Evolutionary conservation across 139 green algal species (phyloP).

Genomic region (Auxenochlorella pyrenoidosa): DNA sequence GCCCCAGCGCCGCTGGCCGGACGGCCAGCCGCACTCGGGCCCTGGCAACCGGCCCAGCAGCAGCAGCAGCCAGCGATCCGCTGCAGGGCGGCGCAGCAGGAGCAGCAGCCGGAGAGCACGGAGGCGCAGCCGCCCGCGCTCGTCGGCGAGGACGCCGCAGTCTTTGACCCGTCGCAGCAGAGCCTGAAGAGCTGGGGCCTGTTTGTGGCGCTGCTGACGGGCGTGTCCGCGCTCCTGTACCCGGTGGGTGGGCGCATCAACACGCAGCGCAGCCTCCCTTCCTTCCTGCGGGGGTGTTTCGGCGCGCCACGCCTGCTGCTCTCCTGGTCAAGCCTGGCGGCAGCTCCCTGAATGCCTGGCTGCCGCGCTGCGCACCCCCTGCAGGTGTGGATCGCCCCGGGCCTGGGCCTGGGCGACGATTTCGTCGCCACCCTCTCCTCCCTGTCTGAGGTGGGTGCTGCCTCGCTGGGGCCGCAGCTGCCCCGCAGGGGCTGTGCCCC

Average conservation of each 20-base stretch:
- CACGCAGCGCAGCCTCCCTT: too few relatives aligned
- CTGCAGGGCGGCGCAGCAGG: conserved; percentile 3
- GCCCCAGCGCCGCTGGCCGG: neutral
- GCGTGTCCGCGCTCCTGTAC: conserved; percentile 86
- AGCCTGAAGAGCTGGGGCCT: conserved; percentile 79
- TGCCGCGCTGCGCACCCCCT: neutral
- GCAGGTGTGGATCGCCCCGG: conserved; percentile 86
- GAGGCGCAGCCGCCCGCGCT: neutral
- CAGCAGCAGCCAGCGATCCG: neutral
- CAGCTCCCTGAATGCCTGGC: neutral
- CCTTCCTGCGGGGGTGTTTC: too few relatives aligned
- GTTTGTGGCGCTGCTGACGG: conserved; percentile 82
- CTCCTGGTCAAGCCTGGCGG: neutral
- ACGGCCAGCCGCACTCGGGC: neutral
- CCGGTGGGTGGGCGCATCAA: conserved; percentile 65
- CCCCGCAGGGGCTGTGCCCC: too few relatives aligned
- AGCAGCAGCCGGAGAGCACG: neutral
- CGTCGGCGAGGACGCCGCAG: conserved; percentile 91
- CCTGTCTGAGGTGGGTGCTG: conserved; percentile 17
- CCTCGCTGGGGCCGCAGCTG: too few relatives aligned
- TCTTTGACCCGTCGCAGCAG: conserved; percentile 83
- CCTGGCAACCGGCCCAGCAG: neutral
- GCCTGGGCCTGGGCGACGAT: conserved; percentile 71
- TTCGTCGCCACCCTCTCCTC: conserved; percentile 67
- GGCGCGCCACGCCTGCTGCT: conserved; percentile 7